These are phyloP conservation scores for Fusarium sp. DNA, from an alignment of 2,329 filamentous ascomycete species.

Conservation along the genomic window DNA sequence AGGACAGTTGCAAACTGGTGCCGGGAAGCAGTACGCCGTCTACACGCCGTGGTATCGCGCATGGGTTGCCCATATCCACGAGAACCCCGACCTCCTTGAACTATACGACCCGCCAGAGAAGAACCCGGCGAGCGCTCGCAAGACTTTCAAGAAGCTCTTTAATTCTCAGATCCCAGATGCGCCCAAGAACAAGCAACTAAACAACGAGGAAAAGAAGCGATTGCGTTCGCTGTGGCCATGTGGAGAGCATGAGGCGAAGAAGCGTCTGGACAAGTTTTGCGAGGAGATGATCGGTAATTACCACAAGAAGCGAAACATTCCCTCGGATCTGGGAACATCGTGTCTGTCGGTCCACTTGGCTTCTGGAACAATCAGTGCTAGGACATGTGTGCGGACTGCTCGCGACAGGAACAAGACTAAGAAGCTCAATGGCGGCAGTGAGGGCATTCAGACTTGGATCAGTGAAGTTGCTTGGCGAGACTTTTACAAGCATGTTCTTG, in stretches of 20 bases:
- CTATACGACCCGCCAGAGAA: conserved; percentile 63
- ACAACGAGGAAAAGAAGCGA: conserved; percentile 67
- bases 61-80: conserved; percentile 80
- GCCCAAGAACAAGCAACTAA: conserved; percentile 73
- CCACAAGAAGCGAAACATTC: conserved; percentile 73
- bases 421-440: conserved; percentile 73
- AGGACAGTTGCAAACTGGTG: conserved; percentile 73
- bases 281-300: conserved; percentile 73
- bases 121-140: conserved; percentile 50
- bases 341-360: conserved; percentile 79
- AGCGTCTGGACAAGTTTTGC: conserved; percentile 75
- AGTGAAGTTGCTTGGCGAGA: conserved; percentile 88
- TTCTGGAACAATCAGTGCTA: conserved; percentile 74
- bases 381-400: conserved; percentile 75
- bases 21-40: conserved; percentile 84
- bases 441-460: conserved; percentile 80
- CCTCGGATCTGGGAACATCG: conserved; percentile 72
- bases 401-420: conserved; percentile 71
- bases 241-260: conserved; percentile 78
- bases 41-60: conserved; percentile 85
- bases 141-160: conserved; percentile 69
- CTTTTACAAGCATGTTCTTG: conserved; percentile 89
- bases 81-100: conserved; percentile 75
- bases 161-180: conserved; percentile 69
- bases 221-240: conserved; percentile 76